Evolutionary conservation across 1,284 basidiomycete species (phyloP).

Genomic region (Pyrrhoderma lamaoense): DNA sequence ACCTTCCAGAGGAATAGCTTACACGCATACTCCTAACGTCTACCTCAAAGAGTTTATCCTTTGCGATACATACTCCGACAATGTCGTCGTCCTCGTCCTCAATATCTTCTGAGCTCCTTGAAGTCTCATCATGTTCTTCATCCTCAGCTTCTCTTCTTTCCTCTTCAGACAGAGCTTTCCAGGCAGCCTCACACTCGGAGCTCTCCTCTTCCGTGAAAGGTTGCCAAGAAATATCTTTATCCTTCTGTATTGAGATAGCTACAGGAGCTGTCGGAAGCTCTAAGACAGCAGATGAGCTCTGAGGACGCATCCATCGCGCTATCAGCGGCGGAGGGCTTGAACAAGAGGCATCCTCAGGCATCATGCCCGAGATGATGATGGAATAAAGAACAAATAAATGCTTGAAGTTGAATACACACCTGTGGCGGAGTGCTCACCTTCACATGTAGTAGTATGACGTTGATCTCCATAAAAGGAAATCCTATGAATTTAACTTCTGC

Average conservation of each 20-base stretch:
- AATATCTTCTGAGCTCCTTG: slow-evolving; percentile 13
- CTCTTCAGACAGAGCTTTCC: slow-evolving; percentile 24
- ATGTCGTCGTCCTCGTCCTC: slow-evolving; percentile 20
- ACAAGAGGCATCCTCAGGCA: slow-evolving; percentile 3
- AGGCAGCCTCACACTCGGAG: slow-evolving; percentile 18
- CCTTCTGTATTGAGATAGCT: slow-evolving; percentile 6
- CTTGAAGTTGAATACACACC: background rate
- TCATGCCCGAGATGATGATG: background rate
- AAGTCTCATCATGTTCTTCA: slow-evolving; percentile 12
- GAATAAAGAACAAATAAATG: too few species aligned
- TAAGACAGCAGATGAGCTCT: slow-evolving; percentile 18
- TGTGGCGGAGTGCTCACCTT: background rate
- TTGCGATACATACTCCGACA: slow-evolving; percentile 23
- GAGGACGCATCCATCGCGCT: slow-evolving; percentile 21
- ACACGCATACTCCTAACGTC: slow-evolving; percentile 27
- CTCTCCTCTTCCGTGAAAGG: slow-evolving; percentile 18
- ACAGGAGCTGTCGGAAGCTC: slow-evolving; percentile 22
- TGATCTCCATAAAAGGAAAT: background rate
- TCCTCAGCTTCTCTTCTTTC: slow-evolving; percentile 21
- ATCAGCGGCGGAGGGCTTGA: slow-evolving; percentile 5
- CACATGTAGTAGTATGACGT: background rate
- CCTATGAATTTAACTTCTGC: background rate
- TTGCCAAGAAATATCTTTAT: slow-evolving; percentile 15
- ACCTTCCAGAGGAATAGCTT: slow-evolving; percentile 3
- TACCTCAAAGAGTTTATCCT: slow-evolving; percentile 27